Percentiles rank a stretch among this genome's conserved stretches.
phyloP scores from a whole-genome alignment of 1,284 basidiomycete genomes.

The Leccinum pseudoinsigne region DNA sequence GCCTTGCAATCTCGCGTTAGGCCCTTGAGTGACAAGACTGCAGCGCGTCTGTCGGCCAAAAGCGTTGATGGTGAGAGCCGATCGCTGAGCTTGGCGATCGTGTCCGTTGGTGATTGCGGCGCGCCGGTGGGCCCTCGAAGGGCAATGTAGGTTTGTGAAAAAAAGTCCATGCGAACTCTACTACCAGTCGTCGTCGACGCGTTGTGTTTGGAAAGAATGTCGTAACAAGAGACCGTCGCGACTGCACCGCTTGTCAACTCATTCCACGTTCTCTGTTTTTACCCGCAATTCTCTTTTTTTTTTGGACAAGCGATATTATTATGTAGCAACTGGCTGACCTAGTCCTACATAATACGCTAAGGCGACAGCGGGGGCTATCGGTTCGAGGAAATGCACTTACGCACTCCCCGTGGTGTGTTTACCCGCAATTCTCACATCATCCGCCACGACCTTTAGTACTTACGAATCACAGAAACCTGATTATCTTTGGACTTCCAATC shows the following conservation, averaged over 20 bases:
- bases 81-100: constrained; percentile 86
- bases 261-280: neutral
- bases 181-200: neutral
- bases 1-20: constrained; percentile 88
- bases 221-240: neutral
- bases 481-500: neutral
- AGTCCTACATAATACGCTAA: too few relatives aligned
- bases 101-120: constrained; percentile 82
- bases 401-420: too few relatives aligned
- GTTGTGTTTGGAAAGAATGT: neutral
- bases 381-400: too few relatives aligned
- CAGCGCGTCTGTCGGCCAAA: constrained; percentile 89
- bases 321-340: too few relatives aligned
- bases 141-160: constrained; percentile 79
- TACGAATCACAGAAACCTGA: neutral
- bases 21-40: constrained; percentile 91
- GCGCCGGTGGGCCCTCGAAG: constrained; percentile 75
- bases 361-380: too few relatives aligned
- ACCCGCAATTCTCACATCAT: neutral
- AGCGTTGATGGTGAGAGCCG: constrained; percentile 84
- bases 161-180: constrained; percentile 63
- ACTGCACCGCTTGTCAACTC: neutral
- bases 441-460: neutral
- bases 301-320: too few relatives aligned
- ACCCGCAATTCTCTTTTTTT: neutral